Base-by-base conservation (phyloP, 2,329 filamentous ascomycete genomes). In the Magnaporthiopsis rhizophila region DNA sequence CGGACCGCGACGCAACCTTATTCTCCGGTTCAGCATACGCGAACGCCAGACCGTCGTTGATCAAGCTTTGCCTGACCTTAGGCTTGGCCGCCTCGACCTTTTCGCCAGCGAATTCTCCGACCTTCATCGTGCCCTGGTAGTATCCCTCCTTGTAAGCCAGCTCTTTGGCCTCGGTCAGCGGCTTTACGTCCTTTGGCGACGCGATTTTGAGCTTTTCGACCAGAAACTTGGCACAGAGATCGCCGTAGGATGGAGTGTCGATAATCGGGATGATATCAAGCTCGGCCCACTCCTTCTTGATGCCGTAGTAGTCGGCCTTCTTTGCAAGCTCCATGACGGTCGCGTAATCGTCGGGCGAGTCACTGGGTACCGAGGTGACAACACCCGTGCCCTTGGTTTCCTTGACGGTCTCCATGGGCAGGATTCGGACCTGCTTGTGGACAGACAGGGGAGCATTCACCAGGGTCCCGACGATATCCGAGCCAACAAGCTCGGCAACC, bases 101-200 rank as follows among this genome's bases (percentile, higher is more conserved):
- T 77, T 94, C 86, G 62, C 94, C 95, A 75, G 89, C 90, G 78
- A 90, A 96, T 36, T 97, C 90, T 65, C 95, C 95, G 66, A 91
- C 84, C 68, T 92, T 81, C 87, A 99, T 91, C 65, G 84, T 89
- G 69, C 95, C 95, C 79, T 97, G 92, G 81, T 99, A 99, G 81
- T 91, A 98, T 21, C 93, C 95, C 74, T 97, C 93, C 78, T 95
- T 97, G 83, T 99, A 99, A 0, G 95, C 93, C 69, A 96, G 80
- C 69, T 98, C 94, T 79, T 99, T 99, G 59, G 95, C 95, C 76
- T 97, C 90, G 60, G 59, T 64, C 50, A 99, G 86, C 77, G 93
- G 89, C 74, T 91, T 95, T 50, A 88, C 85, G 73, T 99, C 95
- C 78, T 99, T 99, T 67, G 95, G 94, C 15, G 94, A 98, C 68